Base-by-base conservation (phyloP, 2,329 filamentous ascomycete genomes). In the Dactylellina leptospora region DNA sequence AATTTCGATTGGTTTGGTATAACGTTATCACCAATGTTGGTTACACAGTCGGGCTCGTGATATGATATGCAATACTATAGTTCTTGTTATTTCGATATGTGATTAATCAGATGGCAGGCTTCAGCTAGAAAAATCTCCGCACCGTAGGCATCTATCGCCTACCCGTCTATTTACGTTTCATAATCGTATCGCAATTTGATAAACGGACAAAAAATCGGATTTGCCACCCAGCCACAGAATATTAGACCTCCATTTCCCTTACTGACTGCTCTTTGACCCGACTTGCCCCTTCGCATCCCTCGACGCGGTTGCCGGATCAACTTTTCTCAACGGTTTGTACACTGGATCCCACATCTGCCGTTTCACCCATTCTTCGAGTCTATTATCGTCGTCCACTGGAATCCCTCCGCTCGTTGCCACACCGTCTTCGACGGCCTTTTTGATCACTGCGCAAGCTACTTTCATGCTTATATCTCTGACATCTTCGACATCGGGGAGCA, bases 261-360 rank as follows among this genome's bases (percentile, higher is more conserved):
- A 72, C 51, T 64, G 68, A 27, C 54, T 61, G n/a, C 60, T 68
- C 56, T 68, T 73, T 55, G 69, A 56, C 69, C 85, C 84, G 74
- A 86, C 78, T 79, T 88, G 84, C 0, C 86, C 87, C 78, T 80
- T 87, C 0, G 88, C 88, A 74, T 82, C 80, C n/a, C 85, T 81
- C 50, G 82, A 84, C 0, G 87, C 87, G 0, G 78, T 78, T 3
- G 81, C 79, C 25, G 82, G 80, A 18, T 82, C 80, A 3, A 91
- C 86, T 33, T 83, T 81, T 77, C 83, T 84, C 75, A 92, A 78
- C 0, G 86, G 85, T 23, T 89, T 80, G 78, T 93, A 93, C 51
- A 83, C 83, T 0, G 90, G 84, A 73, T 89, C 82, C 90, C 90
- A 93, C 90, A 93, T 93, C 82, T 92, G 90, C 80, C 88, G 88